phyloP scores from a whole-genome alignment of 176 grass and related monocot species.

The Phyllostachys edulis region DNA sequence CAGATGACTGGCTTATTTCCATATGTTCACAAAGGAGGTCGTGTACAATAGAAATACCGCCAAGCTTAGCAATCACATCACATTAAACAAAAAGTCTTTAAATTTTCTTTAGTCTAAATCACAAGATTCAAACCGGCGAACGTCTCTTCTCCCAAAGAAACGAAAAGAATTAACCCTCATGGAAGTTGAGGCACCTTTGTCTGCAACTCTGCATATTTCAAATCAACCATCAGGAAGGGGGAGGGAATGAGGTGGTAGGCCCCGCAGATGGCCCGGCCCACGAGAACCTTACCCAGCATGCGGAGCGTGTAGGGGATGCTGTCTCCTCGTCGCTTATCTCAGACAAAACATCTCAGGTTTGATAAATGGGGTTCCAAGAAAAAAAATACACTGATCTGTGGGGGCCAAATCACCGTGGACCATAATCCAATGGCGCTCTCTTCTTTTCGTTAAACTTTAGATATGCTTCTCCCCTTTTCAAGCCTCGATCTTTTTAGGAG shows the following conservation, averaged over 20 bases:
- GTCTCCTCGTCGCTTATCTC: neutral
- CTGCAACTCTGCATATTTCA: neutral
- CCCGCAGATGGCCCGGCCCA: neutral
- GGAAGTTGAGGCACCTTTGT: neutral
- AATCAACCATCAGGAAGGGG: neutral
- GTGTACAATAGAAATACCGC: no score
- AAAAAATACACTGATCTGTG: neutral
- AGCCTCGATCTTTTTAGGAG: neutral
- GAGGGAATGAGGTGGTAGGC: neutral
- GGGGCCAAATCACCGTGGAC: neutral
- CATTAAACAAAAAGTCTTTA: neutral
- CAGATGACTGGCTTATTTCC: no score
- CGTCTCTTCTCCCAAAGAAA: neutral
- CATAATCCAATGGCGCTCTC: neutral
- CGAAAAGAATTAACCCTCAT: neutral
- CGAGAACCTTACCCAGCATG: conserved; percentile 1
- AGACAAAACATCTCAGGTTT: neutral
- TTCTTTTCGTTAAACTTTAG: neutral
- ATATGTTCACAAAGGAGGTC: no score
- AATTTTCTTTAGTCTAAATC: neutral
- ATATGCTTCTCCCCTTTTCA: neutral
- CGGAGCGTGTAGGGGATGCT: conserved; percentile 16
- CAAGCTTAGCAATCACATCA: neutral
- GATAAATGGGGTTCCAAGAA: no score
- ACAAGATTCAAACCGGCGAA: neutral